Base-by-base conservation (phyloP, 179 eudicot species). In the Silene vulgaris region DNA sequence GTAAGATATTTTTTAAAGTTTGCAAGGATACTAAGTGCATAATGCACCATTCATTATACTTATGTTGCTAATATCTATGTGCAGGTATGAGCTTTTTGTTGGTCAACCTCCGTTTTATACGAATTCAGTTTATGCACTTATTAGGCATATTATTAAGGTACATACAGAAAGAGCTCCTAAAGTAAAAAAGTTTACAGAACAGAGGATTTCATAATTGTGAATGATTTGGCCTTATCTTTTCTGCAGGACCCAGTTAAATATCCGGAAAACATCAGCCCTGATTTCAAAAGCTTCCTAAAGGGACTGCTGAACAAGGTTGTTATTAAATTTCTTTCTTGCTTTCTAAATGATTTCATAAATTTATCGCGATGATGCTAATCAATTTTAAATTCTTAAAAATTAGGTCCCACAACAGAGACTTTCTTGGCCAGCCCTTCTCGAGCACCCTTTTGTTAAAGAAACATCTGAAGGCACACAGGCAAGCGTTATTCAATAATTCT, bases 21-120 rank as follows among this genome's bases (percentile, higher is more conserved):
- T 4, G 19, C 8, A 45, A 70, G 29, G 14, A 0, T 17, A 73
- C 19, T 54, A 19, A 50, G 13, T 30, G 57, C 23, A 48, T 57
- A 19, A 9, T 4, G 67, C 28, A 48, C 16, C n/a, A 30, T 21
- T 30, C 9, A 9, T 60, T 69, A 48, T 37, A 35, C 35, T 35
- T 74, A 30, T 26, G 35, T 72, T 66, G 17, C 32, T 32, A 19
- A 74, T 60, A 16, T 73, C 65, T 65, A 62, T 75, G 71, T 74
- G 69, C 96, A 96, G 99, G 87, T 96, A 91, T 69, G 99, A 96
- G 76, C 93, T 96, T 21, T 96, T 89, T 87, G 98, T 93, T 70
- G 99, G 99, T 64, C 97, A 93, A 74, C 99, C 99, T 81, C 99
- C 99, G 64, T 96, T 96, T 71, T 96, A 96, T 80, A 96, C 99